phyloP scores from a whole-genome alignment of 1,284 basidiomycete genomes.

The Leucoagaricus sp. region DNA sequence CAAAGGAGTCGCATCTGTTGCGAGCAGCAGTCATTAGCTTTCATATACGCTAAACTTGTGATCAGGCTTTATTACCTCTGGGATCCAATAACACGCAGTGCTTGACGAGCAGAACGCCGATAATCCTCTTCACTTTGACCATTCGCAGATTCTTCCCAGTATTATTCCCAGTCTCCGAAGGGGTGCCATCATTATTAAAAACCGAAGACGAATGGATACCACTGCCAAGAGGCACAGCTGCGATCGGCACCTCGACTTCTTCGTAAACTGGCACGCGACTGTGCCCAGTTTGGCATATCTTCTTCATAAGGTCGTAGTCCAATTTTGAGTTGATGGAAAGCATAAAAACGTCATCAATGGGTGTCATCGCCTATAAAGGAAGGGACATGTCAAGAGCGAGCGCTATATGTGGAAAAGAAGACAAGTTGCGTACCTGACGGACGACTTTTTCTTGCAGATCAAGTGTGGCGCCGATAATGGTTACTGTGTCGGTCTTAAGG shows the following conservation, averaged over 20 bases:
- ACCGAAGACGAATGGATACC: not conserved
- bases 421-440: constrained; percentile 43
- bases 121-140: constrained; percentile 70
- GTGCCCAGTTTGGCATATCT: constrained; percentile 78
- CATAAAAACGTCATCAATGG: constrained; percentile 81
- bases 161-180: constrained; percentile 16
- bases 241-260: constrained; percentile 62
- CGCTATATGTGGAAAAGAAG: not conserved
- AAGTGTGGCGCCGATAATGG: constrained; percentile 75
- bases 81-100: constrained; percentile 90
- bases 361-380: constrained; percentile 70
- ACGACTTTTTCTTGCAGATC: constrained; percentile 75
- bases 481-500: constrained; percentile 72
- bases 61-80: constrained; percentile 51
- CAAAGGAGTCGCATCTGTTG: constrained; percentile 74
- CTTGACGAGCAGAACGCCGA: constrained; percentile 83
- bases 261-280: constrained; percentile 78
- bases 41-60: too few relatives aligned
- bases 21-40: too few relatives aligned
- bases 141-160: constrained; percentile 26
- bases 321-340: constrained; percentile 78
- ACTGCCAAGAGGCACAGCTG: constrained; percentile 19
- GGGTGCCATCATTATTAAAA: constrained; percentile 16
- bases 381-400: not conserved
- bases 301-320: constrained; percentile 76